Conservation (phyloP, 83 land plant genomes). For the Picea mariana region DNA sequence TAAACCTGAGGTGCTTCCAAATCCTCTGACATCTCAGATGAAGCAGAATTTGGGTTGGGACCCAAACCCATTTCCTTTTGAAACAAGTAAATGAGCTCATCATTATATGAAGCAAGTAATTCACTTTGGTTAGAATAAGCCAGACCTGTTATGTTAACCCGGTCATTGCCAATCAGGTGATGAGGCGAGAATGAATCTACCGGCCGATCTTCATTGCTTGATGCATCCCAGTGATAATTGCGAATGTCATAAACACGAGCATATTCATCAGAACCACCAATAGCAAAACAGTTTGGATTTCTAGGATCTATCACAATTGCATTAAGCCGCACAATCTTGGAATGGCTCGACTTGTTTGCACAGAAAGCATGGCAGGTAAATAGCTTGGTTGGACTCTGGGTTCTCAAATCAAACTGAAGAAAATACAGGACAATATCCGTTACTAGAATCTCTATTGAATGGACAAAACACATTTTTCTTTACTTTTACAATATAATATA, state of each 20-base stretch:
- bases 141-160: conserved; percentile 84
- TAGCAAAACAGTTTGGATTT: too few relatives aligned
- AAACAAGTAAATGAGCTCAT: conserved; percentile 91
- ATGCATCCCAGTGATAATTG: conserved; percentile 21
- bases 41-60: conserved; percentile 29
- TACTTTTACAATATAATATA: background rate
- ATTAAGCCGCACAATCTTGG: too few relatives aligned
- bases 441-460: background rate
- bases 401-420: conserved; percentile 28
- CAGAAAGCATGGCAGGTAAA: too few relatives aligned
- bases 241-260: too few relatives aligned
- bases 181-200: conserved; percentile 69
- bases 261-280: too few relatives aligned
- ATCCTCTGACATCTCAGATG: conserved; percentile 22
- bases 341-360: too few relatives aligned
- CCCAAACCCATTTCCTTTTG: conserved; percentile 77
- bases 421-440: conserved; percentile 6
- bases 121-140: conserved; percentile 92
- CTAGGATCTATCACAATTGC: too few relatives aligned
- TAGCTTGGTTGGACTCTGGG: too few relatives aligned
- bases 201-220: conserved; percentile 51
- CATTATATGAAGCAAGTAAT: conserved; percentile 89
- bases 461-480: background rate
- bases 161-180: conserved; percentile 66
- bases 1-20: conserved; percentile 61